These are phyloP conservation scores for Macrolepiota dolichaula DNA, from an alignment of 768 basidiomycete genomes.

Conservation along the genomic window DNA sequence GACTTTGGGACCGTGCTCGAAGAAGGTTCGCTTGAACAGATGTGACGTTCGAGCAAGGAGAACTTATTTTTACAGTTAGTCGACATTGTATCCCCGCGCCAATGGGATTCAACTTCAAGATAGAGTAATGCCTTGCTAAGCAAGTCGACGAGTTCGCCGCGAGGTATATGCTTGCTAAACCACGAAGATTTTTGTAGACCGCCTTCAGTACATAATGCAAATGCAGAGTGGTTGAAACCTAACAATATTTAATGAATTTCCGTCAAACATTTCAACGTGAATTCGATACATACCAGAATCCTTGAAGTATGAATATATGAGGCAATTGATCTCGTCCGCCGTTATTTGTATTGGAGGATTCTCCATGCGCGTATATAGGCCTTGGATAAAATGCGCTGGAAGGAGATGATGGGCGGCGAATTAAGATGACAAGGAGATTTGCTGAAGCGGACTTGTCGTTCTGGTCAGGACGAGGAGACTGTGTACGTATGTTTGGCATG, in stretches of 20 bases:
- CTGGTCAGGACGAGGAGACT: background rate
- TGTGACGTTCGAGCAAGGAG: constrained; percentile 71
- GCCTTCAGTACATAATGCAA: constrained; percentile 72
- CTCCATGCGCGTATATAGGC: constrained; percentile 23
- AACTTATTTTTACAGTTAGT: constrained; percentile 68
- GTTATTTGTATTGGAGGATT: constrained; percentile 57
- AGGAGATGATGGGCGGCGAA: background rate
- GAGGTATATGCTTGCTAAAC: constrained; percentile 69
- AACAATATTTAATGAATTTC: constrained; percentile 7
- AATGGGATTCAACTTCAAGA: constrained; percentile 80
- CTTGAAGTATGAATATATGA: constrained; percentile 80
- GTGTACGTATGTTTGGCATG: constrained; percentile 6
- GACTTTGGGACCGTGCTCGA: constrained; percentile 18
- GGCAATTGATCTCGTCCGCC: constrained; percentile 82
- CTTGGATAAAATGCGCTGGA: background rate
- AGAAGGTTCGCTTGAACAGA: constrained; percentile 54
- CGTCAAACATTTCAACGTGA: background rate
- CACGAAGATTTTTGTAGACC: constrained; percentile 67
- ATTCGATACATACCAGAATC: constrained; percentile 59
- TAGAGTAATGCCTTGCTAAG: constrained; percentile 80
- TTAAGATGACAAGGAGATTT: background rate
- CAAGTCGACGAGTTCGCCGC: constrained; percentile 79
- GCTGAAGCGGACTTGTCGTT: constrained; percentile 11
- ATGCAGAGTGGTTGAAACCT: constrained; percentile 85
- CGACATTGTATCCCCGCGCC: constrained; percentile 59